A percentile compares a stretch with the other conserved stretches of the same genome.
Conservation (phyloP, 139 green algal genomes). For the Zygnema cylindricum region DNA sequence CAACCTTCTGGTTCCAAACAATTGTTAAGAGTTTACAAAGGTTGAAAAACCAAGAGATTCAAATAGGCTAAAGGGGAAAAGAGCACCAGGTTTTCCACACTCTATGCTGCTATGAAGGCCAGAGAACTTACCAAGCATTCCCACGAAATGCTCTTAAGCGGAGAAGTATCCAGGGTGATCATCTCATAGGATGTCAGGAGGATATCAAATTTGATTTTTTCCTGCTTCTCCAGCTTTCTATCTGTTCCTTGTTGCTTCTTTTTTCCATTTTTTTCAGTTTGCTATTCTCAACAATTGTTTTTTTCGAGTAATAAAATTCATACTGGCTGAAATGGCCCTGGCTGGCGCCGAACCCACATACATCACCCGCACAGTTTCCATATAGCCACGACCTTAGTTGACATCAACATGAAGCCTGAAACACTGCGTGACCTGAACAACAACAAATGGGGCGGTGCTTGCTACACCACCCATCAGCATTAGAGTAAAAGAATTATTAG, state of each 20-base stretch:
- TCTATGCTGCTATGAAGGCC: no score
- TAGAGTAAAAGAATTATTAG: no score
- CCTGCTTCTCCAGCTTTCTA: slow-evolving; percentile 49
- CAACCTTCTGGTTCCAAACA: no score
- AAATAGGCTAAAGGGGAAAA: no score
- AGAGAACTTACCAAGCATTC: slow-evolving; percentile 73
- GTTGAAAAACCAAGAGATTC: no score
- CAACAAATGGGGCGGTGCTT: no score
- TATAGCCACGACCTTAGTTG: no score
- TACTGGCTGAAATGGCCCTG: slow-evolving; percentile 69
- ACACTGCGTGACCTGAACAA: no score
- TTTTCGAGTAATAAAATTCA: slow-evolving; percentile 68
- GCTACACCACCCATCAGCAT: no score
- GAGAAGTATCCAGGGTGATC: slow-evolving; percentile 79
- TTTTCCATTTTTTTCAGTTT: slow-evolving; percentile 34
- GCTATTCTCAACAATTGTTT: neutral
- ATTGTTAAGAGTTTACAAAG: no score
- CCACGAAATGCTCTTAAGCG: slow-evolving; percentile 73
- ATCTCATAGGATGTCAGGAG: slow-evolving; percentile 92
- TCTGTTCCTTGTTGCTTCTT: slow-evolving; percentile 22
- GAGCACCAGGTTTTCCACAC: no score
- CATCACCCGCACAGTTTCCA: slow-evolving; percentile 65
- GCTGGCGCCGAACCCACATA: slow-evolving; percentile 84
- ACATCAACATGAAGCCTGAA: no score
- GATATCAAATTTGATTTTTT: slow-evolving; percentile 76